Conservation (phyloP, 2,329 filamentous ascomycete genomes). For the Cercospora sp. region DNA sequence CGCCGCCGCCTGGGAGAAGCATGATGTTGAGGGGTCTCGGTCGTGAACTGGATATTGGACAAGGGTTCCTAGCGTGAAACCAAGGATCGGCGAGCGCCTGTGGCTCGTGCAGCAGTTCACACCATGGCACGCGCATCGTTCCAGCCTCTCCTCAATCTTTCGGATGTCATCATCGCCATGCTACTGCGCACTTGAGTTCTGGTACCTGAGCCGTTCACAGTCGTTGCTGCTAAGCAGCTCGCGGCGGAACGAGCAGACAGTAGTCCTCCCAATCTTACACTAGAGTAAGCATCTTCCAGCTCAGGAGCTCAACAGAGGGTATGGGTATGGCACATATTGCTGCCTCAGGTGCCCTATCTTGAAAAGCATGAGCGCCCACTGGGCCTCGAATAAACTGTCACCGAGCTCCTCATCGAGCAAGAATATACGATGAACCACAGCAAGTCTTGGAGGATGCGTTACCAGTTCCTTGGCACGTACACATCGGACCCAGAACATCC, state of each 20-base stretch:
- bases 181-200: background rate
- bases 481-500: background rate
- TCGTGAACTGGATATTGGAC: background rate
- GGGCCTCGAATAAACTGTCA: too few relatives aligned
- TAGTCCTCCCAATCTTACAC: too few relatives aligned
- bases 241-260: background rate
- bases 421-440: too few relatives aligned
- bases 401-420: too few relatives aligned
- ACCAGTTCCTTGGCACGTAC: background rate
- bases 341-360: too few relatives aligned
- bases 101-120: background rate
- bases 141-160: background rate
- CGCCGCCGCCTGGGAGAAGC: background rate
- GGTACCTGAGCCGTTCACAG: background rate
- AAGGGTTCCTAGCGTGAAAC: background rate
- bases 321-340: too few relatives aligned
- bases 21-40: conserved; percentile 4
- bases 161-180: background rate
- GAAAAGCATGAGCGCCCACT: too few relatives aligned
- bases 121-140: background rate
- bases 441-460: background rate
- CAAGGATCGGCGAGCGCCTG: background rate
- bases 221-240: background rate
- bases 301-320: too few relatives aligned
- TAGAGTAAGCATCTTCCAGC: too few relatives aligned